Evolutionary conservation across 2,329 filamentous ascomycete genomes (phyloP).

Genomic region (Grosmannia penicillata): DNA sequence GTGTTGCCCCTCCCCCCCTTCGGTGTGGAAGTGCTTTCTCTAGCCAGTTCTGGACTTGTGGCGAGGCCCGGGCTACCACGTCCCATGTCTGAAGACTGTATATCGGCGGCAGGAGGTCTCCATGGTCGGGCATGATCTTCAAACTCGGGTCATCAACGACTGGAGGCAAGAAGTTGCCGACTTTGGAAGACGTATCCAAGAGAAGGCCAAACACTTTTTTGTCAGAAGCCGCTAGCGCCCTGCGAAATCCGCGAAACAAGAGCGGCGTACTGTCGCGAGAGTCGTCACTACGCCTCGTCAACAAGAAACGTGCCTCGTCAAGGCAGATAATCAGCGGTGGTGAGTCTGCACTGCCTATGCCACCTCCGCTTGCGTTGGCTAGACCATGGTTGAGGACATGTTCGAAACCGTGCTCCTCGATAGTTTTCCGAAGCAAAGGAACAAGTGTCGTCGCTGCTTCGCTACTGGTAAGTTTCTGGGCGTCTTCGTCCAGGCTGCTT

Average conservation of each 20-base stretch:
- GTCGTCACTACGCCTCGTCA: background rate
- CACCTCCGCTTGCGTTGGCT: background rate
- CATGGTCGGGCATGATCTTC: background rate
- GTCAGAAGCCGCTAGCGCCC: background rate
- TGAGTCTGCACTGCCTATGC: background rate
- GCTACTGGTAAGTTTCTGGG: background rate
- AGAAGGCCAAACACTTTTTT: conserved; percentile 1
- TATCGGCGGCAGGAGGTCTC: background rate
- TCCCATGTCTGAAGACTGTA: conserved; percentile 1
- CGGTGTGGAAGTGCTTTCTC: background rate
- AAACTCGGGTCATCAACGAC: background rate
- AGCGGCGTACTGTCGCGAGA: background rate
- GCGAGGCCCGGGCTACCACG: background rate
- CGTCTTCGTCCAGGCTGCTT: background rate
- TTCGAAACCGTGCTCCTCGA: background rate
- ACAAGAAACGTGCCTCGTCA: background rate
- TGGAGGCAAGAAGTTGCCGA: conserved; percentile 1
- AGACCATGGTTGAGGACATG: background rate
- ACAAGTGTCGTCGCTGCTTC: background rate
- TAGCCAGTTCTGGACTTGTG: background rate
- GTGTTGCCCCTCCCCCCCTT: background rate
- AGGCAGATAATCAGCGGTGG: background rate
- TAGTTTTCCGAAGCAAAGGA: background rate
- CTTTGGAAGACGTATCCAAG: background rate
- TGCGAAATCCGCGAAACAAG: background rate